These are phyloP conservation scores for Pseudonectria buxi DNA, from an alignment of 2,329 filamentous ascomycete species.

Conservation along the genomic window DNA sequence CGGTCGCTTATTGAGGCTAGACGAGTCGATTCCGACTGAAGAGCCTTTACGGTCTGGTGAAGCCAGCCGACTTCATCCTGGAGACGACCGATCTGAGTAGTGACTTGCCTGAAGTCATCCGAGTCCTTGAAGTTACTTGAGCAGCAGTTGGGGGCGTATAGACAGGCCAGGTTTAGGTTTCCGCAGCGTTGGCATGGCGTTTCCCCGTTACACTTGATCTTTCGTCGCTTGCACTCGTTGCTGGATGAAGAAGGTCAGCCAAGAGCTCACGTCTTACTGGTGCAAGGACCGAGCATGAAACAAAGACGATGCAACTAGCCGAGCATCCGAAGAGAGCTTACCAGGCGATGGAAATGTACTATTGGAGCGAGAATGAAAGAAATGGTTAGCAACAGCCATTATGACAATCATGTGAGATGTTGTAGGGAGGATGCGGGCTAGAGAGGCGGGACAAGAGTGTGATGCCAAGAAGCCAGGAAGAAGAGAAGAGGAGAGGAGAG, in stretches of 20 bases:
- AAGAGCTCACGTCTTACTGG: background rate
- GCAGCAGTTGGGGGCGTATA: slow-evolving; percentile 62
- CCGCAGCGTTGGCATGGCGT: slow-evolving; percentile 61
- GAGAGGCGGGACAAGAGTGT: no score
- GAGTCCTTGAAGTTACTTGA: slow-evolving; percentile 83
- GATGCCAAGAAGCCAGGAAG: no score
- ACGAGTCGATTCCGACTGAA: slow-evolving; percentile 51
- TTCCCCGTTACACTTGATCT: slow-evolving; percentile 69
- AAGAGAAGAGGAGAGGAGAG: no score
- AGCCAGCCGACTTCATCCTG: slow-evolving; percentile 81
- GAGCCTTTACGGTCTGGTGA: slow-evolving; percentile 61
- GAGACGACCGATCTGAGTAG: slow-evolving; percentile 62
- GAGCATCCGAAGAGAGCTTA: slow-evolving; percentile 33
- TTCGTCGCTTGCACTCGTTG: slow-evolving; percentile 69
- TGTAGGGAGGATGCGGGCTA: no score
- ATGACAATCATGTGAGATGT: no score
- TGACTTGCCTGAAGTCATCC: slow-evolving; percentile 82
- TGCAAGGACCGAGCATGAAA: no score
- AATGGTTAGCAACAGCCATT: slow-evolving; percentile 12
- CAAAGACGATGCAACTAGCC: no score
- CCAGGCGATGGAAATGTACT: slow-evolving; percentile 59
- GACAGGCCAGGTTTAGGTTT: slow-evolving; percentile 58
- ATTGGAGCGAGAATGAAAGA: slow-evolving; percentile 2
- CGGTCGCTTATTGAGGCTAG: slow-evolving; percentile 39
- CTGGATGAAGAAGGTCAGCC: slow-evolving; percentile 29